A percentile compares a stretch with the other conserved stretches of the same genome.
These are phyloP conservation scores for Pleurotus citrinopileatus DNA, from an alignment of 768 basidiomycete species.

Conservation along the genomic window DNA sequence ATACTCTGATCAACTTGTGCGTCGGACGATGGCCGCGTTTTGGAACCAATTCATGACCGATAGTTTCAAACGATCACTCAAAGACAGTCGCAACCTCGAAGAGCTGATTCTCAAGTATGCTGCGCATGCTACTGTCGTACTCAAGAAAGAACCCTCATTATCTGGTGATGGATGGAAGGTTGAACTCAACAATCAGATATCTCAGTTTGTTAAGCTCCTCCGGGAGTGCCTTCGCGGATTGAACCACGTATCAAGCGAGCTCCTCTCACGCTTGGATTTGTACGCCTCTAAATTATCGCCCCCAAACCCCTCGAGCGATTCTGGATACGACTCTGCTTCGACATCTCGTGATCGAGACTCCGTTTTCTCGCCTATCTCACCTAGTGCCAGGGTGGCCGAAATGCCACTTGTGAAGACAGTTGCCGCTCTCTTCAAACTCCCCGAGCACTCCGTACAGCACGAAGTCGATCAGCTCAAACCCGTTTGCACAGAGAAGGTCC, in stretches of 20 bases:
- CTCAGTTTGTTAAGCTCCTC: constrained; percentile 82
- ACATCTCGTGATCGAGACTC: constrained; percentile 59
- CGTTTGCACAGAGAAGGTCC: constrained; percentile 75
- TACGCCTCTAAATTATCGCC: constrained; percentile 82
- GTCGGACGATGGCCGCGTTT: constrained; percentile 89
- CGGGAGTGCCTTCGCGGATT: constrained; percentile 73
- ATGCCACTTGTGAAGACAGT: constrained; percentile 77
- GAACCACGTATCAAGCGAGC: constrained; percentile 80
- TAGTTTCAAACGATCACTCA: constrained; percentile 84
- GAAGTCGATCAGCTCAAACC: constrained; percentile 69
- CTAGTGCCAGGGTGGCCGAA: constrained; percentile 54
- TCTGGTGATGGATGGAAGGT: constrained; percentile 89
- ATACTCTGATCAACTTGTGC: constrained; percentile 86
- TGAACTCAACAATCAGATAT: constrained; percentile 90
- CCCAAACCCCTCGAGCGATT: constrained; percentile 52
- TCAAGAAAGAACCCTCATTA: constrained; percentile 87
- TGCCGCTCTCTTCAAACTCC: constrained; percentile 70
- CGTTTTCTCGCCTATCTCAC: constrained; percentile 28
- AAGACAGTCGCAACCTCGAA: constrained; percentile 96
- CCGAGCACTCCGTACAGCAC: constrained; percentile 60
- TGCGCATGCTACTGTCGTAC: constrained; percentile 79
- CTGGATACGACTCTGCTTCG: constrained; percentile 65
- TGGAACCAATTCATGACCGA: constrained; percentile 88
- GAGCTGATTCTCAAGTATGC: constrained; percentile 97
- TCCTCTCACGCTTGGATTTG: constrained; percentile 76